Evolutionary conservation across 2,329 filamentous ascomycete species (phyloP).

Genomic region (Fusarium sp.): DNA sequence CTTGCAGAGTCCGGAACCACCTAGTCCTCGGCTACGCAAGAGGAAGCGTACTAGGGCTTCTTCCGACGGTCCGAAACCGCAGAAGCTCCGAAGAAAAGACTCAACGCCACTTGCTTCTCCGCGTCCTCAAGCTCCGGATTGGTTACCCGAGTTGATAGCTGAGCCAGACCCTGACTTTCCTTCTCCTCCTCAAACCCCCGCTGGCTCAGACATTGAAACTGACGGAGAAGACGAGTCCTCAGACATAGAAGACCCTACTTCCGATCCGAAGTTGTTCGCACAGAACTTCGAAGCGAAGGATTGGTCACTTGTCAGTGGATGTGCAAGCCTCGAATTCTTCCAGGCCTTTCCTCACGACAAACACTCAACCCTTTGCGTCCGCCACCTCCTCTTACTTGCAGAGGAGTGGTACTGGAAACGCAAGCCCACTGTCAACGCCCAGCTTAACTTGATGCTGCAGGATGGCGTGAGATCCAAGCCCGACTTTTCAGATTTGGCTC

Average conservation of each 20-base stretch:
- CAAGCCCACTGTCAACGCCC: background rate
- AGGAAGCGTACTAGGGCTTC: conserved; percentile 6
- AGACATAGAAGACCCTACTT: background rate
- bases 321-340: conserved; percentile 23
- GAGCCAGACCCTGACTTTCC: background rate
- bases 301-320: background rate
- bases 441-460: background rate
- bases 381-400: conserved; percentile 26
- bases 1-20: background rate
- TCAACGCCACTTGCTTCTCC: background rate
- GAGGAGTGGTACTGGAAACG: conserved; percentile 27
- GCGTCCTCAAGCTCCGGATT: background rate
- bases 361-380: conserved; percentile 25
- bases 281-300: background rate
- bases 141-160: background rate
- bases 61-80: background rate
- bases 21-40: background rate
- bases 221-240: background rate
- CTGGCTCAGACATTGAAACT: background rate
- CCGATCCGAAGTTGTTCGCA: conserved; percentile 13
- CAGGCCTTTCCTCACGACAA: conserved; percentile 36
- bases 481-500: conserved; percentile 17
- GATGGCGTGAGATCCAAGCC: background rate
- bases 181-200: background rate
- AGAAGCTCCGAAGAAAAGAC: conserved; percentile 4